Evolutionary conservation across 495 filamentous ascomycete species (phyloP).

Genomic region (Rusavskia elegans): DNA sequence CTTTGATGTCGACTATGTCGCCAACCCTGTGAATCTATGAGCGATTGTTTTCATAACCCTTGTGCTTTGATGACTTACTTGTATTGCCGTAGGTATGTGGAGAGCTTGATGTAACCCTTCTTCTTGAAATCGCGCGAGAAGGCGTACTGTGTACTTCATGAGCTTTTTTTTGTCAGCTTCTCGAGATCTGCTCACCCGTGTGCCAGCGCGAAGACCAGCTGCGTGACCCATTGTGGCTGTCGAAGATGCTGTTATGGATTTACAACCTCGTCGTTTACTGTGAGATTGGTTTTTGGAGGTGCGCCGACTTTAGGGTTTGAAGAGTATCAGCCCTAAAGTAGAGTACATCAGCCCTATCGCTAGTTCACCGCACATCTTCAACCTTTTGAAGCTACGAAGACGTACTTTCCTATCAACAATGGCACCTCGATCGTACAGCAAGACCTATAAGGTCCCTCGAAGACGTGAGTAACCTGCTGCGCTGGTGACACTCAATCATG

Average conservation of each 20-base stretch:
- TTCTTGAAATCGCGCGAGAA: constrained; percentile 88
- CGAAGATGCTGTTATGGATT: not conserved
- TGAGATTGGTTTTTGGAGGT: not conserved
- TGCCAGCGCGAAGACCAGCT: constrained; percentile 85
- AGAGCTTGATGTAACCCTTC: constrained; percentile 77
- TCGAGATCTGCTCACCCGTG: constrained; percentile 44
- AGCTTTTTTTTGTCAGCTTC: not conserved
- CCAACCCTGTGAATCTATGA: constrained; percentile 51
- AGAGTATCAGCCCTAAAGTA: not conserved
- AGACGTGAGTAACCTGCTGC: constrained; percentile 32
- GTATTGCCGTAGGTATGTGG: constrained; percentile 85
- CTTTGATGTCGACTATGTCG: constrained; percentile 92
- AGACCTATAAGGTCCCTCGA: constrained; percentile 95
- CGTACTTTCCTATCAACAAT: constrained; percentile 26
- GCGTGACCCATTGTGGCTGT: constrained; percentile 80
- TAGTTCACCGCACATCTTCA: constrained; percentile 6
- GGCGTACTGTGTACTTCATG: constrained; percentile 45
- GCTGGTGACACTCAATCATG: not conserved
- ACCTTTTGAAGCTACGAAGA: constrained; percentile 7
- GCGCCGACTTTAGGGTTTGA: not conserved
- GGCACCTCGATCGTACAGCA: constrained; percentile 67
- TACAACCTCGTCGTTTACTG: not conserved
- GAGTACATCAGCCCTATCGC: not conserved
- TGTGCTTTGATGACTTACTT: constrained; percentile 36
- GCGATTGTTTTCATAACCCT: not conserved